Conservation (phyloP, 495 filamentous ascomycete species). For the Friedmanniomyces endolithicus region DNA sequence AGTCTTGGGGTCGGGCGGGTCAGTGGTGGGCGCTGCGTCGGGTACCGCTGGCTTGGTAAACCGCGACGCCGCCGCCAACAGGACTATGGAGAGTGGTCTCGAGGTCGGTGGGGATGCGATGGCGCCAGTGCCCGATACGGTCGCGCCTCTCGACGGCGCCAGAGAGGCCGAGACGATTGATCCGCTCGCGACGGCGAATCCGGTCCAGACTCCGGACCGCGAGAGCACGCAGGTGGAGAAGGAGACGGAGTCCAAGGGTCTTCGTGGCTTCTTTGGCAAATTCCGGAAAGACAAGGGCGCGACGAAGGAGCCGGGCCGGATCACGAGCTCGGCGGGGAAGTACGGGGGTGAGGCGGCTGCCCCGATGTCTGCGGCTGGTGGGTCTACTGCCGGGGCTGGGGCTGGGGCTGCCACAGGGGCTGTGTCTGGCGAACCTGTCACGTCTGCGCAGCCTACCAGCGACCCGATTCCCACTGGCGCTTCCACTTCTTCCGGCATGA, state of each 20-base stretch:
- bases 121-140: conserved; percentile 6
- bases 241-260: conserved; percentile 12
- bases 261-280: conserved; percentile 15
- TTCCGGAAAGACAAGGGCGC: background rate
- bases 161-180: conserved; percentile 22
- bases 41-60: no score
- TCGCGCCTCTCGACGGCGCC: conserved; percentile 22
- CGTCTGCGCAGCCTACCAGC: no score
- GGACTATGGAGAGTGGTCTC: no score
- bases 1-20: background rate
- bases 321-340: background rate
- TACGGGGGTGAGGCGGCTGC: no score
- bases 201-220: no score
- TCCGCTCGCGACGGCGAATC: no score
- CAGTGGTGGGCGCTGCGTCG: background rate
- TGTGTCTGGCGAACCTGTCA: background rate
- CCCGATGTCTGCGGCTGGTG: background rate
- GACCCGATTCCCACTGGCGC: no score
- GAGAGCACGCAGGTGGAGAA: background rate
- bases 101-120: background rate
- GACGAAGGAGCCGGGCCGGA: background rate
- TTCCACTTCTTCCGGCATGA: no score
- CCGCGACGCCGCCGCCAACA: no score
- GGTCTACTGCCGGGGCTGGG: background rate
- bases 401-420: background rate